Conservation (phyloP, 495 filamentous ascomycete species). For the Parmelia sp. region DNA sequence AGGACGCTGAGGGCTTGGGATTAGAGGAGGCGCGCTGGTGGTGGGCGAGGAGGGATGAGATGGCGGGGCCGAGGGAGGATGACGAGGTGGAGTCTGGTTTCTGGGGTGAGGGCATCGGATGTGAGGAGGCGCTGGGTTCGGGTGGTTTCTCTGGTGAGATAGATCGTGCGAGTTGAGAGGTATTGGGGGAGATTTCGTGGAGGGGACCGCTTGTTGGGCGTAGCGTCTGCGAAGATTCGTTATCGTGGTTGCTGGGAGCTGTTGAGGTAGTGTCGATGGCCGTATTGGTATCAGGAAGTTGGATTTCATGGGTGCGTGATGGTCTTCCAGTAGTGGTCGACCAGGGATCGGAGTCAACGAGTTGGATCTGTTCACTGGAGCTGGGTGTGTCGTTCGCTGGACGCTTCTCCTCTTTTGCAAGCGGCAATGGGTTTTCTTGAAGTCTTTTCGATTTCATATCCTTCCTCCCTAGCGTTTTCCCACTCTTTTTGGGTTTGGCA, state of each 20-base stretch:
- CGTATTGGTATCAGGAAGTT: background rate
- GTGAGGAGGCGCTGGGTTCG: background rate
- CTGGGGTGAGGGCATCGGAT: background rate
- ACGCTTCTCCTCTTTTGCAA: background rate
- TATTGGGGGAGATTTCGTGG: slow-evolving; percentile 29
- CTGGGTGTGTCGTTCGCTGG: background rate
- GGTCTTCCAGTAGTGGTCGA: background rate
- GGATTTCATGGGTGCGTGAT: background rate
- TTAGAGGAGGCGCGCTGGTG: slow-evolving; percentile 22
- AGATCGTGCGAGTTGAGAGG: slow-evolving; percentile 31
- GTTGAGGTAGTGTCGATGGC: background rate
- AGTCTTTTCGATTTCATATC: background rate
- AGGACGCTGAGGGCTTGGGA: slow-evolving; percentile 15
- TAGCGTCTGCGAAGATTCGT: slow-evolving; percentile 11
- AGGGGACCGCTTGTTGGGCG: slow-evolving; percentile 23
- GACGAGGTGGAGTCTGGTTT: background rate
- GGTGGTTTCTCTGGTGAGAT: slow-evolving; percentile 29
- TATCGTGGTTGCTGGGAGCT: slow-evolving; percentile 7
- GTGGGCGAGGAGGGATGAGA: slow-evolving; percentile 38
- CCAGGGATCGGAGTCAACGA: background rate
- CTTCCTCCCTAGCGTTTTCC: background rate
- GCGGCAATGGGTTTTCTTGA: background rate
- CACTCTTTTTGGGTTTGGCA: background rate
- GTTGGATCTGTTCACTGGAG: background rate
- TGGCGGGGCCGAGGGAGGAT: slow-evolving; percentile 20